A percentile compares a stretch with the other conserved stretches of the same genome.
phyloP scores from a whole-genome alignment of 441 rosid genomes.

The Eutrema salsugineum region DNA sequence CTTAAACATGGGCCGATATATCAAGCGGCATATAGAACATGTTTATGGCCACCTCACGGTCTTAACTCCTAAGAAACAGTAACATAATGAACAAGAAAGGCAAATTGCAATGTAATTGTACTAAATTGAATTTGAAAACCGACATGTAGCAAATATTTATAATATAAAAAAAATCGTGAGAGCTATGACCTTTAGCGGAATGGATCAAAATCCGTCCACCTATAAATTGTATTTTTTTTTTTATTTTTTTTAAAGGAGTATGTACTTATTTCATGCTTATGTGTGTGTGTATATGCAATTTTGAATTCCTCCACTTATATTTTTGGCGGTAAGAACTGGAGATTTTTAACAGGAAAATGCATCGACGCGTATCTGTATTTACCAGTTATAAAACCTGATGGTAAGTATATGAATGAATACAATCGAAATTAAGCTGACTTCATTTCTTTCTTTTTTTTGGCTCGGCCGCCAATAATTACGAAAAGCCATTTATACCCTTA shows the following conservation, averaged over 20 bases:
- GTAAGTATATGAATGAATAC: background rate
- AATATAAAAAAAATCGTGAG: background rate
- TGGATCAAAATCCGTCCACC: constrained; percentile 35
- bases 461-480: background rate
- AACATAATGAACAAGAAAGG: background rate
- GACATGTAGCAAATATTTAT: background rate
- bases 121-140: background rate
- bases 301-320: constrained; percentile 9
- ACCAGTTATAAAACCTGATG: background rate
- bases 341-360: background rate
- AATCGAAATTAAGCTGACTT: background rate
- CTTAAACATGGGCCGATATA: background rate
- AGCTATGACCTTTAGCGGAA: background rate
- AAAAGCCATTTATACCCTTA: constrained; percentile 12
- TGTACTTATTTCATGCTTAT: background rate
- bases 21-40: background rate
- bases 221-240: background rate
- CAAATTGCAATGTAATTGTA: background rate
- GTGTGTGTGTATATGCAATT: constrained; percentile 2
- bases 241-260: background rate
- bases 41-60: background rate
- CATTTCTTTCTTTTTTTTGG: background rate
- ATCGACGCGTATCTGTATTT: background rate
- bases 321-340: constrained; percentile 34
- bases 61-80: background rate